Conservation (phyloP, 169 alveolate species). For the Babesia caballi region DNA sequence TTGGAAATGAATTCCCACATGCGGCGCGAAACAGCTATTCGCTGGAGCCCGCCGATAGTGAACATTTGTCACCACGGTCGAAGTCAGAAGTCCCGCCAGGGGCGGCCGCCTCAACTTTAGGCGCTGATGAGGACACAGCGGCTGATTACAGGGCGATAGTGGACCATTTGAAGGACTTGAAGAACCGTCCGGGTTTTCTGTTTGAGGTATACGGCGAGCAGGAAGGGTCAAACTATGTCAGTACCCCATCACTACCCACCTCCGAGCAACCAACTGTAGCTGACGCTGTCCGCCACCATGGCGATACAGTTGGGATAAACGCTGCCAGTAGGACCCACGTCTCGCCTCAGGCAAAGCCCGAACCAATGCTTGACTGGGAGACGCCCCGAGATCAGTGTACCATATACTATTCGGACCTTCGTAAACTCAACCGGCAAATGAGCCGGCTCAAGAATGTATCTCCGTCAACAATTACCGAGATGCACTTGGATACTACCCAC, state of each 20-base stretch:
- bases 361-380: neutral
- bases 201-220: neutral
- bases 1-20: too few species aligned
- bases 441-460: neutral
- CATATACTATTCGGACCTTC: conserved; percentile 57
- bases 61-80: too few species aligned
- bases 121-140: conserved; percentile 11
- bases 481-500: conserved; percentile 55
- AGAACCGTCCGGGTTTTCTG: neutral
- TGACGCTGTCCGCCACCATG: too few species aligned
- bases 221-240: too few species aligned
- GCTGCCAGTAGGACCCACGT: too few species aligned
- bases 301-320: too few species aligned
- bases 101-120: neutral
- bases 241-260: too few species aligned
- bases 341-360: too few species aligned
- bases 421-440: conserved; percentile 9
- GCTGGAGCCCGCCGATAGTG: too few species aligned
- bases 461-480: conserved; percentile 24
- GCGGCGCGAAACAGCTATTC: too few species aligned
- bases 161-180: neutral
- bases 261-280: too few species aligned
- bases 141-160: neutral
- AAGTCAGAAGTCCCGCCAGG: too few species aligned
- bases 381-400: conserved; percentile 10